Conservation (phyloP, 108 stramenopile species). For the Thalassiosira profunda region DNA sequence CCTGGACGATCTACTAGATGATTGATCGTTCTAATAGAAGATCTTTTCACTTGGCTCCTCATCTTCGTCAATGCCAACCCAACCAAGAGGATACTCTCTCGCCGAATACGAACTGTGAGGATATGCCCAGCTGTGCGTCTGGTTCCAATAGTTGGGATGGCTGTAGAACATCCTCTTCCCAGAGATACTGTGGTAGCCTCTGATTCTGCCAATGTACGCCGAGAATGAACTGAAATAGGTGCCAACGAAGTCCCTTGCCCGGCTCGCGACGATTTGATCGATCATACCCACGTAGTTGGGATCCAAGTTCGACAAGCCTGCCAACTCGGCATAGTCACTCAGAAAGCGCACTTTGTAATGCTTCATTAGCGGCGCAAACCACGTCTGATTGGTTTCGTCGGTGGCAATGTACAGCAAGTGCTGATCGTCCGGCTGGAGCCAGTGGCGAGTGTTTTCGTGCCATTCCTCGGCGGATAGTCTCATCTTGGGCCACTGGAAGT, state of each 20-base stretch:
- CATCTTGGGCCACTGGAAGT: constrained; percentile 82
- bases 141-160: constrained; percentile 44
- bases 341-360: constrained; percentile 77
- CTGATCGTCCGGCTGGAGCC: constrained; percentile 4
- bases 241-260: constrained; percentile 81
- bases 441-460: constrained; percentile 67
- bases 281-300: constrained; percentile 89
- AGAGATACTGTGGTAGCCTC: constrained; percentile 60
- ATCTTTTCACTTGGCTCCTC: constrained; percentile 49
- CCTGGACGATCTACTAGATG: constrained; percentile 40
- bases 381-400: constrained; percentile 84
- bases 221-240: constrained; percentile 85
- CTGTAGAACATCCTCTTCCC: constrained; percentile 73
- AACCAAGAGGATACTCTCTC: constrained; percentile 76
- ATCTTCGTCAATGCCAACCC: constrained; percentile 82
- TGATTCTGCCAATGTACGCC: constrained; percentile 70
- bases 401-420: constrained; percentile 55
- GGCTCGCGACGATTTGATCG: constrained; percentile 85
- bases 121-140: constrained; percentile 62
- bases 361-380: constrained; percentile 76
- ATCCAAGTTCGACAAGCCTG: constrained; percentile 52
- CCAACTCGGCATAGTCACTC: constrained; percentile 73
- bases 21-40: constrained; percentile 52
- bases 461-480: constrained; percentile 74
- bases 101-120: constrained; percentile 61